Evolutionary conservation across 345 rosid species (phyloP), one percentile per base, ranked within the genome.

Genomic region (Rubroshorea leprosula): DNA sequence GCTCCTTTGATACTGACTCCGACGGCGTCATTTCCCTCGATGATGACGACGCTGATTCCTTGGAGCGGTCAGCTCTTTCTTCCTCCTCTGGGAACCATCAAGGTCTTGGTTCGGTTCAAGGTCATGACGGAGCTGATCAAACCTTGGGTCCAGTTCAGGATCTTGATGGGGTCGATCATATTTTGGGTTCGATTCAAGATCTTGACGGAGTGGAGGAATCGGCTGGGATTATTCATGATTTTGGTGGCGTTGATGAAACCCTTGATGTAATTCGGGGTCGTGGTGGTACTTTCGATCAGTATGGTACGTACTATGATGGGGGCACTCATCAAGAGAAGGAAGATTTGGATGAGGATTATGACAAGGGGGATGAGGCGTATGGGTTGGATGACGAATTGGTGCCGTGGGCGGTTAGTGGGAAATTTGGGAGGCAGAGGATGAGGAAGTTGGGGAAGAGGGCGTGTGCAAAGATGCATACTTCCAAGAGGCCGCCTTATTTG

Each of bases 371-470:
- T 10, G 57, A 48, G 49, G 77, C 49, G 25, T 47, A 58, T 53
- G 79, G 67, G 49, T 60, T 70, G 60, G 76, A 77, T 51, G 79
- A 76, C 45, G 87, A 81, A 58, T 57, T 81, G 16, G 77, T 77
- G 55, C 82, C 84, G 10, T 48, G 66, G 54, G 15, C 60, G 13
- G 54, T 80, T 70, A 64, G 68, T 21, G 68, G 65, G 62, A 82
- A 76, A 61, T 52, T 82, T 46, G 83, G 68, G 61, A 78, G 74
- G 65, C 67, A 72, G 51, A 78, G 82, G 71, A 64, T 78, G 64
- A 76, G 79, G 75, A 84, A 81, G 27, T 46, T 75, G 65, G 86
- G 86, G 59, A 81, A 78, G 61, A 75, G 79, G 61, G 66, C 48
- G 1, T 78, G 59, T 57, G 52, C 74, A 3, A 80, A 68, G 64